Evolutionary conservation across 352 stramenopile species (phyloP), one percentile per base, ranked within the genome.

Genomic region (Phytophthora cryptogea): DNA sequence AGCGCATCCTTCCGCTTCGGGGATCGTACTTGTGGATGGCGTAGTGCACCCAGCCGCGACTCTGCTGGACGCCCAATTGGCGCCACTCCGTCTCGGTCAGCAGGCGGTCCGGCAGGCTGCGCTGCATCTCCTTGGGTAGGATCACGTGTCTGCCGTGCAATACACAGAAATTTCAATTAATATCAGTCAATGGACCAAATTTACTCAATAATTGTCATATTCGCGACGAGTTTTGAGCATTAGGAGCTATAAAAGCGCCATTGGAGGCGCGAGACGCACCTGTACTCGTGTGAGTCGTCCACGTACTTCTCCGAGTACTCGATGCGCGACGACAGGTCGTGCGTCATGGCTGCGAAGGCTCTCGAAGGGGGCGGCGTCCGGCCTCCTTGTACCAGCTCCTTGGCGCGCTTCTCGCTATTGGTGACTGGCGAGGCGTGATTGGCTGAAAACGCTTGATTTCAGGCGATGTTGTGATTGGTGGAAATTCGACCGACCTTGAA

Each of bases 11-110:
- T 11, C 32, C 5, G 8, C 33, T 17, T 17, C 20, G 20, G 9
- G 32, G 6, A 11, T 86, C 89, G 56, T 77, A 98, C 90, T 97
- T 96, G 79, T 99, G 97, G 66, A 99, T 99, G 32, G 97, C 97
- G 79, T 99, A 99, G 78, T 99, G 97, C 66, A 98, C 90, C 97
- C 97, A 99, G 43, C 97, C 97, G 39, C 97, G 90, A 63, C 88
- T 98, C 79, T 99, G 97, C 79, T 99, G 97, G 9, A 99, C 95
- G 50, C 97, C 97, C 37, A 99, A 86, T 59, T 94, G 90, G 64
- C 97, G 89, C 97, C 97, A 99, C 73, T 99, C 97, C 10, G 88
- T 90, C 76, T 99, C 97, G 4, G 85, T 96, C 57, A 99, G 72
- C 33, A 99, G 75, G 37, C 94, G 89, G 59, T 99, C 98, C 7